Base-by-base conservation (phyloP, 1,139 yeast genomes). In the Saccharomyces hybrid region DNA sequence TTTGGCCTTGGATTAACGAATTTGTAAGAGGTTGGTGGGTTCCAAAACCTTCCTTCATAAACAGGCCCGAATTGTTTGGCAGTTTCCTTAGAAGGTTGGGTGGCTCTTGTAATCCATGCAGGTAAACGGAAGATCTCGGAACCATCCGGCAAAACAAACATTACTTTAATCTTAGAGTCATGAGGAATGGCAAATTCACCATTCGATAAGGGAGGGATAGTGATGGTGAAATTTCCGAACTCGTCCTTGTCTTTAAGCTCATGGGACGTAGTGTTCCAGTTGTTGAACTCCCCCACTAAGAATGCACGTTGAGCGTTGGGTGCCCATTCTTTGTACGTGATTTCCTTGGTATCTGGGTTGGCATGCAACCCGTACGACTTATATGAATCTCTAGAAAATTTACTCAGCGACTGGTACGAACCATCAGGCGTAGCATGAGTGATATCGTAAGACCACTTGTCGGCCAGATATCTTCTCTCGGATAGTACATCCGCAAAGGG, bases 31-130 rank as follows among this genome's bases (percentile, higher is more conserved):
- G 66, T 61, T 0, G 77, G 68, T 0, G 97, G 97, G 68, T 91
- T 88, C 98, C 98, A 93, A 71, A 88, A 93, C 54, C 96, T 76
- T 3, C 95, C 95, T 60, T 93, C 97, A 67, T 88, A 93, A 21
- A 76, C 71, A 5, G 86, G 78, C 28, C 81, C 77, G 32, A 72
- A 78, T 9, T 71, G 66, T 50, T 75, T 66, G 31, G 78, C 79
- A 27, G 78, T 73, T 48, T 73, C 78, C 54, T 74, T 72, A 38
- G 76, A 74, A 2, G 86, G 83, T 58, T 87, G 88, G 5, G 95
- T 88, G 9, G 96, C 96, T 56, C 97, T 77, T 28, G 76, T 76
- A 54, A 84, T 83, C 95, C 97, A 93, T 1, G 96, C 96, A 48
- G 97, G 97, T 55, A 93, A 74, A 53, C 98, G 76, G 62, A 85